These are phyloP conservation scores for Sclerotinia sclerotiorum DNA, from an alignment of 2,329 filamentous ascomycete genomes.

Conservation along the genomic window DNA sequence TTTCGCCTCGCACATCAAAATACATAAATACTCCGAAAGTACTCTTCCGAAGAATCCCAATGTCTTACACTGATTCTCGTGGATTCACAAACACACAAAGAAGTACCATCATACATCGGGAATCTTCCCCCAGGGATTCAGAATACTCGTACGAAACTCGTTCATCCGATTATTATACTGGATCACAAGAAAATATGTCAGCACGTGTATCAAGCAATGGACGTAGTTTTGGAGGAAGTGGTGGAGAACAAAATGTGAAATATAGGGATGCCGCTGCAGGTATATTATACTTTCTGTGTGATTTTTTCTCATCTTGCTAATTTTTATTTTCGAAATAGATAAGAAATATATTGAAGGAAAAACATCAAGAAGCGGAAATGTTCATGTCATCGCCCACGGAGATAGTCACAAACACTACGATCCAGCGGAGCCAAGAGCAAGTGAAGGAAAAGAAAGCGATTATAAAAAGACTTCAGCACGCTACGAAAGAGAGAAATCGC, in stretches of 20 bases:
- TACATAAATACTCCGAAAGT: constrained; percentile 11
- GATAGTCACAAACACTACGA: constrained; percentile 11
- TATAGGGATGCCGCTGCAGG: constrained; percentile 12
- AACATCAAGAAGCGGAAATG: background rate
- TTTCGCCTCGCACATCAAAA: background rate
- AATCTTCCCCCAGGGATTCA: constrained; percentile 8
- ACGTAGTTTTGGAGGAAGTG: background rate
- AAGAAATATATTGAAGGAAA: constrained; percentile 18
- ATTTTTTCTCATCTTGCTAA: background rate
- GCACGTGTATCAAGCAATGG: constrained; percentile 5
- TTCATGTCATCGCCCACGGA: constrained; percentile 4
- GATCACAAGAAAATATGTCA: constrained; percentile 9
- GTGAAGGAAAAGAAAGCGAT: constrained; percentile 5
- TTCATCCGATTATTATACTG: constrained; percentile 13
- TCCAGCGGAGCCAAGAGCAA: constrained; percentile 13
- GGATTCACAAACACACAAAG: constrained; percentile 12
- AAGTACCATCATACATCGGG: background rate
- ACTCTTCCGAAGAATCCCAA: background rate
- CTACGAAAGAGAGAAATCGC: background rate
- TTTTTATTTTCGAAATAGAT: background rate
- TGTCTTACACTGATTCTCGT: constrained; percentile 17
- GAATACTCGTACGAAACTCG: background rate
- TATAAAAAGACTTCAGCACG: background rate
- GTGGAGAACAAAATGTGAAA: constrained; percentile 8
- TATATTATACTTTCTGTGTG: background rate